A percentile compares a stretch with the other conserved stretches of the same genome.
phyloP scores from a whole-genome alignment of 169 alveolate genomes.

The Cryptosporidium ryanae region DNA sequence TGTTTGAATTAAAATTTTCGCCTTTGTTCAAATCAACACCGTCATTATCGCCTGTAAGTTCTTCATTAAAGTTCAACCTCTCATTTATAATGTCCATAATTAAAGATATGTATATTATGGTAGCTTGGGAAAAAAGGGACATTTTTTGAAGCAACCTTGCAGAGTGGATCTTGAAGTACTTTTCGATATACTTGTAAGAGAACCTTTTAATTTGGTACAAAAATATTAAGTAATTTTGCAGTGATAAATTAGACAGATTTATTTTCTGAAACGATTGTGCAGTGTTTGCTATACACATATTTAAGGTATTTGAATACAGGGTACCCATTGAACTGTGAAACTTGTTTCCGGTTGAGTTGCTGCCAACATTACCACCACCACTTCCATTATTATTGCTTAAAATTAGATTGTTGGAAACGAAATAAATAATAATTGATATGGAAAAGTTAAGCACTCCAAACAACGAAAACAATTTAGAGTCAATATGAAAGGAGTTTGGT shows the following conservation, averaged over 20 bases:
- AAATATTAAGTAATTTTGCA: conserved; percentile 10
- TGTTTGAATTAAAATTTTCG: not conserved
- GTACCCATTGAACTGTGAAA: not conserved
- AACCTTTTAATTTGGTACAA: conserved; percentile 9
- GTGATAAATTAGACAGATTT: conserved; percentile 6
- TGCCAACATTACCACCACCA: not conserved
- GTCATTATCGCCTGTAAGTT: not conserved
- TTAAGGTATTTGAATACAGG: conserved; percentile 25
- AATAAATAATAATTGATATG: conserved; percentile 31
- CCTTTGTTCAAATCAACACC: not conserved
- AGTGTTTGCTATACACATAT: conserved; percentile 20
- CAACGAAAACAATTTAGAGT: not conserved
- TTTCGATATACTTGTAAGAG: conserved; percentile 9
- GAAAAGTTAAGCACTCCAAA: not conserved
- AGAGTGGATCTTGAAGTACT: conserved; percentile 49
- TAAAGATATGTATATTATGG: conserved; percentile 2
- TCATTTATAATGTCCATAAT: conserved; percentile 45
- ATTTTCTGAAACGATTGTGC: conserved; percentile 65
- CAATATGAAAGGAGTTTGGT: not conserved
- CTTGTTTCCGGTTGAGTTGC: not conserved
- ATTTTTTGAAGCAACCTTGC: conserved; percentile 66
- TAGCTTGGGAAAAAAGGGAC: conserved; percentile 39
- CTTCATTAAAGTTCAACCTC: not conserved
- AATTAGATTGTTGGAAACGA: conserved; percentile 15
- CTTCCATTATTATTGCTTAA: conserved; percentile 3